Evolutionary conservation across 805 yeast species (phyloP).

Genomic region (Hanseniaspora valbyensis): DNA sequence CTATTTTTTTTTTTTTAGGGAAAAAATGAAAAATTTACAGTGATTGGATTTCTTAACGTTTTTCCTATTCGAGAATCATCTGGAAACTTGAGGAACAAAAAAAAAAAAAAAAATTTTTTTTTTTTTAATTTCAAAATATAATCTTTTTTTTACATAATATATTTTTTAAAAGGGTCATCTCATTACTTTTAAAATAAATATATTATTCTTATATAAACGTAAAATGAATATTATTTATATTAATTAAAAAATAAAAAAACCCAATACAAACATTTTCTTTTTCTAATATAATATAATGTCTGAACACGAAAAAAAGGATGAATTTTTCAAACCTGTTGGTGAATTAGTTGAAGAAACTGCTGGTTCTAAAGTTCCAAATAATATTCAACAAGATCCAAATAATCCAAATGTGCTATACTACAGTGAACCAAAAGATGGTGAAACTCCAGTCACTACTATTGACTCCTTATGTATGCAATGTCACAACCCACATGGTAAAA

Average conservation of each 20-base stretch:
- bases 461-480: conserved; percentile 96
- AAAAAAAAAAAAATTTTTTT: too few species aligned
- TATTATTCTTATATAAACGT: too few species aligned
- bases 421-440: conserved; percentile 57
- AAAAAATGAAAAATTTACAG: too few species aligned
- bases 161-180: too few species aligned
- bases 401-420: conserved; percentile 58
- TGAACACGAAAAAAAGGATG: conserved; percentile 27
- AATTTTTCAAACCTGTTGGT: conserved; percentile 50
- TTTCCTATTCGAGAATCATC: not conserved
- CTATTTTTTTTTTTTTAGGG: too few species aligned
- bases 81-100: not conserved
- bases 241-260: not conserved
- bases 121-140: too few species aligned
- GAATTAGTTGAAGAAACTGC: conserved; percentile 39
- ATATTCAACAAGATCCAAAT: conserved; percentile 28
- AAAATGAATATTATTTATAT: too few species aligned
- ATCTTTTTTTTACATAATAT: not conserved
- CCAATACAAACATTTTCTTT: too few species aligned
- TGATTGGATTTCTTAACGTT: not conserved
- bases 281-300: conserved; percentile 1
- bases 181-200: too few species aligned
- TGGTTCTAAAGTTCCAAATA: conserved; percentile 21
- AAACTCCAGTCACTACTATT: conserved; percentile 85
- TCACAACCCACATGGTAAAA: conserved; percentile 61